phyloP scores from a whole-genome alignment of 2,329 filamentous ascomycete genomes.

The Nothophoma quercina region DNA sequence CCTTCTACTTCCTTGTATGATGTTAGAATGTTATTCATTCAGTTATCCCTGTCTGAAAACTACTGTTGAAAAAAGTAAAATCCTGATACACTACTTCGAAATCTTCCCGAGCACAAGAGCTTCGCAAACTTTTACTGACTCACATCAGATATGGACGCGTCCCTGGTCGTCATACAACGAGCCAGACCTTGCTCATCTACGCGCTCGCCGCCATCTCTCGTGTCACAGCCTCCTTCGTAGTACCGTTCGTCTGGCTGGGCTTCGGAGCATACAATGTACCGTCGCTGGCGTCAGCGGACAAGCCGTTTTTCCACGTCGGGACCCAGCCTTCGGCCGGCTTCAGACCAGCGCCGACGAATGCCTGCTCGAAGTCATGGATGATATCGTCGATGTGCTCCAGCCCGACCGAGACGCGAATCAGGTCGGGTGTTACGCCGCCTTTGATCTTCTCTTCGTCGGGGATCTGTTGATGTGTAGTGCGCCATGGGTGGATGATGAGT shows the following conservation, averaged over 20 bases:
- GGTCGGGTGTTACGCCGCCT: slow-evolving; percentile 29
- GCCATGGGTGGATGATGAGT: slow-evolving; percentile 37
- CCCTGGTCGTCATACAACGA: no score
- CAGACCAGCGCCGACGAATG: slow-evolving; percentile 10
- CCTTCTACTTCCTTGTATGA: not conserved
- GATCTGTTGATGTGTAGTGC: slow-evolving; percentile 37
- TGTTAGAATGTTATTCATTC: slow-evolving; percentile 15
- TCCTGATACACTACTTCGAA: slow-evolving; percentile 3
- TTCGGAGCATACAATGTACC: slow-evolving; percentile 27
- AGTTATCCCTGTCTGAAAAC: slow-evolving; percentile 21
- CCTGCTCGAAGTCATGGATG: slow-evolving; percentile 34
- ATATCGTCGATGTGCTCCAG: slow-evolving; percentile 33
- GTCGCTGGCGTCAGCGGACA: slow-evolving; percentile 23
- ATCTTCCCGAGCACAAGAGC: not conserved
- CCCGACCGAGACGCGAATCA: slow-evolving; percentile 29
- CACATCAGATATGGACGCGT: no score
- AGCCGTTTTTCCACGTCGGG: slow-evolving; percentile 22
- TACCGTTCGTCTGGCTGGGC: slow-evolving; percentile 2
- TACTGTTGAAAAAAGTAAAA: slow-evolving; percentile 19
- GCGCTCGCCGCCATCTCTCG: slow-evolving; percentile 5
- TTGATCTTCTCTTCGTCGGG: slow-evolving; percentile 34
- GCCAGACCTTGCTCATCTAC: not conserved
- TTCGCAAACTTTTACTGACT: no score
- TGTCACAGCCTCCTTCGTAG: slow-evolving; percentile 3
- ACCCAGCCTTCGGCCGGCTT: slow-evolving; percentile 22